Evolutionary conservation across 1,139 yeast species (phyloP).

Genomic region (Hanseniaspora uvarum): DNA sequence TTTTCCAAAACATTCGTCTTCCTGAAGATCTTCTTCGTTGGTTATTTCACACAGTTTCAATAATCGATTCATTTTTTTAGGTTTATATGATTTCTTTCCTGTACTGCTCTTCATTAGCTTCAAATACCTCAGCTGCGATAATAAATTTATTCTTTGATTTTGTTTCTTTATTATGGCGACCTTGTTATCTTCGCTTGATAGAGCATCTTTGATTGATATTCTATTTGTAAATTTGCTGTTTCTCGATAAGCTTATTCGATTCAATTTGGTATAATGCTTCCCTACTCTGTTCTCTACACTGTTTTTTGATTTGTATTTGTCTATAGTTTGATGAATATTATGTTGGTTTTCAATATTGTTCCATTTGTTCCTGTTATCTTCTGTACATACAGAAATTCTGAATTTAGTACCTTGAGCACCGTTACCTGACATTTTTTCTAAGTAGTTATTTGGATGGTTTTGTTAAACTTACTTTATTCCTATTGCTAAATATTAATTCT

Average conservation of each 20-base stretch:
- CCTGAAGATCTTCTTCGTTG: conserved; percentile 8
- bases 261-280: neutral
- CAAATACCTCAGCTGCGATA: neutral
- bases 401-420: conserved; percentile 99
- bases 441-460: conserved; percentile 21
- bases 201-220: neutral
- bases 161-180: neutral
- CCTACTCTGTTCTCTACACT: neutral
- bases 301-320: neutral
- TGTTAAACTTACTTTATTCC: conserved; percentile 8
- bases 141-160: neutral
- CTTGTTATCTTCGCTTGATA: too few relatives aligned
- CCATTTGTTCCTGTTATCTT: neutral
- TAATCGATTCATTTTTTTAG: neutral
- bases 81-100: neutral
- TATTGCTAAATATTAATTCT: neutral
- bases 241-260: neutral
- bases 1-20: neutral
- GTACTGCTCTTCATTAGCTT: neutral
- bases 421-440: conserved; percentile 58
- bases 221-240: neutral
- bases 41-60: conserved; percentile 6
- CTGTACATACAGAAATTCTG: conserved; percentile 89
- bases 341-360: neutral
- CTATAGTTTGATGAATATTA: neutral